Evolutionary conservation across 2,329 filamentous ascomycete genomes (phyloP).

Genomic region (Scedosporium aurantiacum): DNA sequence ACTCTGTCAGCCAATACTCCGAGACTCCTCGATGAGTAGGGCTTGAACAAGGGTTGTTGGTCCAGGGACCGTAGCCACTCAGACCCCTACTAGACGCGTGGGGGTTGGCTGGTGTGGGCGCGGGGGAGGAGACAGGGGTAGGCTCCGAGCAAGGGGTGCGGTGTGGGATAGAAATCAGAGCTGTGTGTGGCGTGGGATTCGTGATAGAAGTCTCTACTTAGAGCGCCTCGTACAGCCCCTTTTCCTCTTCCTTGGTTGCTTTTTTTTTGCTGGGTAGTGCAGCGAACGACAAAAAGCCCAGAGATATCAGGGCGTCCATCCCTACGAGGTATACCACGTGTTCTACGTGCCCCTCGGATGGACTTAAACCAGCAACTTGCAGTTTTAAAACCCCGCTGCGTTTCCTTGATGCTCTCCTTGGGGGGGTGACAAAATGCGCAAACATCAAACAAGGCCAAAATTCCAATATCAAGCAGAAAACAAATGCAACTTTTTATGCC

Average conservation of each 20-base stretch:
- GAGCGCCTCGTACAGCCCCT: background rate
- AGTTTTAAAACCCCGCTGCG: background rate
- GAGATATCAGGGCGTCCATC: background rate
- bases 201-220: background rate
- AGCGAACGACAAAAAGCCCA: background rate
- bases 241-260: background rate
- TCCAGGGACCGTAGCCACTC: background rate
- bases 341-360: conserved; percentile 1
- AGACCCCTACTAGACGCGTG: background rate
- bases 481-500: conserved; percentile 1
- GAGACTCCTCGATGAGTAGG: background rate
- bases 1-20: background rate
- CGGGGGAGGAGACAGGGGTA: background rate
- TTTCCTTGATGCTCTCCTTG: background rate
- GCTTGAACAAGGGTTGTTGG: background rate
- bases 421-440: background rate
- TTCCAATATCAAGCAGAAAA: conserved; percentile 2
- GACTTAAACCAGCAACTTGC: conserved; percentile 4
- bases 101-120: background rate
- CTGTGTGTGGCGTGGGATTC: background rate
- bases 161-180: background rate
- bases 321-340: background rate
- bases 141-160: background rate
- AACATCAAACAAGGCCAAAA: background rate
- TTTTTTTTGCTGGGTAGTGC: background rate